Percentiles rank a stretch among this genome's conserved stretches.
These are phyloP conservation scores for Citrus sinensis DNA, from an alignment of 345 rosid species.

Conservation along the genomic window DNA sequence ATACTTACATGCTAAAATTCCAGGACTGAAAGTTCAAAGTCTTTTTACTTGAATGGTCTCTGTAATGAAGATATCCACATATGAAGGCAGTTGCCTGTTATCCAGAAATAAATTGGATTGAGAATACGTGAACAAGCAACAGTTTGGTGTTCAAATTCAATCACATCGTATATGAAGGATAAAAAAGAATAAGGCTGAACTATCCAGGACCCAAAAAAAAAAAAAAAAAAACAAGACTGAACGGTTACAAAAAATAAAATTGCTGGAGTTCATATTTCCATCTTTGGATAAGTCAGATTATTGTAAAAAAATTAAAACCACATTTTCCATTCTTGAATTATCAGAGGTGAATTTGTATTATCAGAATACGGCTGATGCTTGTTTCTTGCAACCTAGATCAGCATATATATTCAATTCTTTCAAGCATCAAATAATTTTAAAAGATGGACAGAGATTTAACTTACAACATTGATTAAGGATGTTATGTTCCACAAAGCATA, in stretches of 20 bases:
- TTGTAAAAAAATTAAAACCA: neutral
- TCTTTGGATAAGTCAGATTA: too few species aligned
- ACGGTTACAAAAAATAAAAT: neutral
- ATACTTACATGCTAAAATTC: slow-evolving; percentile 87
- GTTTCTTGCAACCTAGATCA: neutral
- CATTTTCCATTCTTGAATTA: neutral
- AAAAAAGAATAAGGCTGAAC: neutral
- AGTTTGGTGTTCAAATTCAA: neutral
- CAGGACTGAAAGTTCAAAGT: slow-evolving; percentile 72
- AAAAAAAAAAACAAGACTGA: neutral
- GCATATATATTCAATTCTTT: neutral
- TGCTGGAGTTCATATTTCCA: neutral
- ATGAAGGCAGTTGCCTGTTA: slow-evolving; percentile 63
- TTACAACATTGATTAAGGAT: slow-evolving; percentile 80
- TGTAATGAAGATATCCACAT: slow-evolving; percentile 77
- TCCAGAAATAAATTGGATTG: neutral
- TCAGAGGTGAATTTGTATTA: neutral
- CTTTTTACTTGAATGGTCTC: slow-evolving; percentile 53
- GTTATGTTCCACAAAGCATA: slow-evolving; percentile 89
- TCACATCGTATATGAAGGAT: neutral
- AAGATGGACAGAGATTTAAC: slow-evolving; percentile 21
- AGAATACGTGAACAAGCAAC: neutral
- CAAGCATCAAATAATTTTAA: neutral
- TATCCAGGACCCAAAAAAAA: too few species aligned
- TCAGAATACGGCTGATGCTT: neutral